Percentiles rank a stretch among this genome's conserved stretches.
These are phyloP conservation scores for Steccherinum ochraceum DNA, from an alignment of 768 basidiomycete species.

Conservation along the genomic window DNA sequence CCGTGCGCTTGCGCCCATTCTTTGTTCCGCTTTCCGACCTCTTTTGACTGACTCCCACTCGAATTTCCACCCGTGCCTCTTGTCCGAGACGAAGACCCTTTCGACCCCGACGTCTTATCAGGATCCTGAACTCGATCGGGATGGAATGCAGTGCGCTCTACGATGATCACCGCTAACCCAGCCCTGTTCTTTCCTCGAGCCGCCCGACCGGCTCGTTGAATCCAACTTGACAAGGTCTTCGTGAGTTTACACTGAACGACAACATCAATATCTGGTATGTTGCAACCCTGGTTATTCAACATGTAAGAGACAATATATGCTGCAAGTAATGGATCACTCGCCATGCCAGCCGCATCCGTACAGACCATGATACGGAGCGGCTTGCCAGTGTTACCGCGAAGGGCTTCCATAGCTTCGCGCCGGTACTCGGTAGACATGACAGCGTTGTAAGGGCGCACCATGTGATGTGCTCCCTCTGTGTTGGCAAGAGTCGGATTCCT, in stretches of 20 bases:
- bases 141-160: constrained; percentile 8
- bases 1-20: constrained; percentile 10
- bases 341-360: constrained; percentile 29
- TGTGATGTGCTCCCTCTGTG: constrained; percentile 3
- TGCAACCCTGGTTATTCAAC: constrained; percentile 11
- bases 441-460: constrained; percentile 25
- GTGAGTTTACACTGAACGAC: constrained; percentile 19
- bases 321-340: no score
- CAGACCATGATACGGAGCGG: constrained; percentile 27
- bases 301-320: not conserved
- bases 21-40: constrained; percentile 2
- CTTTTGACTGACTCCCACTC: not conserved
- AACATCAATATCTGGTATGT: constrained; percentile 16
- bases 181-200: constrained; percentile 4
- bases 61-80: not conserved
- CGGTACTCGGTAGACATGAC: constrained; percentile 16
- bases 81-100: not conserved
- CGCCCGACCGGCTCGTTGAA: constrained; percentile 15
- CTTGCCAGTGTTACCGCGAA: constrained; percentile 17
- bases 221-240: constrained; percentile 10
- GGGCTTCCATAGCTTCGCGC: constrained; percentile 17
- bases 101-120: not conserved
- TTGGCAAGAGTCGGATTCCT: not conserved
- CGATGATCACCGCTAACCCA: constrained; percentile 15
- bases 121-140: not conserved